These are phyloP conservation scores for Adenanthera pavonina DNA, from an alignment of 306 rosid species.

Conservation along the genomic window DNA sequence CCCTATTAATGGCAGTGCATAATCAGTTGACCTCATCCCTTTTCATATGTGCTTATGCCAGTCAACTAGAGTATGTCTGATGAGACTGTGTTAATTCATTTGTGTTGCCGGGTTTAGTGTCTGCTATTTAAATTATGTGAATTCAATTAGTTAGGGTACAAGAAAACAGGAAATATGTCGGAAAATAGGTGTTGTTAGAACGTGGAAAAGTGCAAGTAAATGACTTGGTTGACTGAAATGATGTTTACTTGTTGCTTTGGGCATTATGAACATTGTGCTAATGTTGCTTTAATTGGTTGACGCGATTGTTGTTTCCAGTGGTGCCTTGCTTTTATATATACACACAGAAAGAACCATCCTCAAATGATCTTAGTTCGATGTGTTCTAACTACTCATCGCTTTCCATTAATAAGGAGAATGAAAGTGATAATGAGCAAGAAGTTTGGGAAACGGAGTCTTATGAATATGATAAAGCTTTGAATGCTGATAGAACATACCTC, in stretches of 20 bases:
- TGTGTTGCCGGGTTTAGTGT: not conserved
- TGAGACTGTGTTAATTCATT: not conserved
- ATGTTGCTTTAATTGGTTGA: slow-evolving; percentile 27
- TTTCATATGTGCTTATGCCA: not conserved
- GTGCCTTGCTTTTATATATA: slow-evolving; percentile 88
- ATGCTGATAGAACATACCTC: slow-evolving; percentile 83
- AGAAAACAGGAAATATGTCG: not conserved
- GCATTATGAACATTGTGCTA: not conserved
- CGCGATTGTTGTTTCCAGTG: slow-evolving; percentile 58
- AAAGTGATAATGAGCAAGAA: slow-evolving; percentile 55
- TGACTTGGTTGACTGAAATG: not conserved
- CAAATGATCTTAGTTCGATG: slow-evolving; percentile 55
- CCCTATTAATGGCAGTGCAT: not conserved
- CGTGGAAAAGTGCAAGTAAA: not conserved
- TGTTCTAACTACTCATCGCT: slow-evolving; percentile 67
- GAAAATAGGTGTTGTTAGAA: not conserved
- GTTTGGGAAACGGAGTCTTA: slow-evolving; percentile 74
- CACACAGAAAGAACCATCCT: slow-evolving; percentile 57
- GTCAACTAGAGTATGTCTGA: not conserved
- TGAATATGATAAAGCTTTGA: slow-evolving; percentile 87
- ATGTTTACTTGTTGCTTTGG: not conserved
- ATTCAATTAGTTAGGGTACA: not conserved
- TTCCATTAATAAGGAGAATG: slow-evolving; percentile 61
- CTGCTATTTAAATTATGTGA: not conserved
- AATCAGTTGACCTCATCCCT: not conserved